Base-by-base conservation (phyloP, 345 rosid species). In the Toxicodendron radicans region DNA sequence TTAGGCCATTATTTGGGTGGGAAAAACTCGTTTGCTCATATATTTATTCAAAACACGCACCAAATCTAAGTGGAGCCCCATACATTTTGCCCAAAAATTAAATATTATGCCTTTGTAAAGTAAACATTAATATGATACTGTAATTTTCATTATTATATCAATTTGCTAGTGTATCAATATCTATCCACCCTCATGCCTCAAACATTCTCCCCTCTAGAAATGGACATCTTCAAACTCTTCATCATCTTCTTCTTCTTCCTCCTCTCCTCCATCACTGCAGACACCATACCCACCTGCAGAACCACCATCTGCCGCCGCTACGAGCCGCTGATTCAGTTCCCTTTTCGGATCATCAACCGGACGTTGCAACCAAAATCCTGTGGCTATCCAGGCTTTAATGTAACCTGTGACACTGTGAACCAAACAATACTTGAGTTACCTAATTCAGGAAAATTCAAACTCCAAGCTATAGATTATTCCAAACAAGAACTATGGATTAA, bases 401-500 rank as follows among this genome's bases (percentile, higher is more conserved):
- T 89, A 61, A 80, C 86, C 52, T 89, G 97, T 49, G 88, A 81
- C 56, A 62, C 33, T 79, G 72, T 69, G 52, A 81, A 83, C 79
- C 70, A 72, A 53, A 87, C 92, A 38, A 32, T 78, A 16, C 73
- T 84, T 2, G 52, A 75, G 43, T 74, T 79, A 0, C 89, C 90
- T 0, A 38, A 38, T 35, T 81, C 89, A 2, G 89, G 88, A 24
- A 72, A 52, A 10, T 89, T 92, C 82, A 78, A 46, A 57, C 79
- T 93, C 74, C 86, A 73, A 9, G 81, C 58, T 10, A 85, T 93
- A 32, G 83, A 87, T 71, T 91, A 93, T 71, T 87, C 45, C 0
- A 68, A 80, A 11, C 97, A 90, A 33, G 88, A 88, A 78, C 60
- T 93, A 62, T 84, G 88, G 95, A 79, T 93, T 57, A 91, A 81